Evolutionary conservation across 352 stramenopile genomes (phyloP).

Genomic region (Globisporangium polare): DNA sequence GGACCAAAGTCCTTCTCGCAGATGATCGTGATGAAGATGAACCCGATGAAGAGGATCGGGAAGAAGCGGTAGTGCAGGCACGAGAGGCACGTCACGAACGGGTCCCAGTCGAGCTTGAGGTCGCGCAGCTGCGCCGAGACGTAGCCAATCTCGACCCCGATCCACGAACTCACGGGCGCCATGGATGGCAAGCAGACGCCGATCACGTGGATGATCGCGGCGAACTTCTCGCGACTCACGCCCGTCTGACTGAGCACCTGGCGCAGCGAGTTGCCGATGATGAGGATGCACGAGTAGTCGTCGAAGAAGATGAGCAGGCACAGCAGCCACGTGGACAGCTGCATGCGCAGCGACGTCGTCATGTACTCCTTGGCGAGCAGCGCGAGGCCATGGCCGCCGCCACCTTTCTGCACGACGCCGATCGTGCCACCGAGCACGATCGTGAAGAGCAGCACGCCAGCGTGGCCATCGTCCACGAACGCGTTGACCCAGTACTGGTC

Average conservation of each 20-base stretch:
- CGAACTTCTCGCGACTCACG: slow-evolving; percentile 87
- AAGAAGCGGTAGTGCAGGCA: slow-evolving; percentile 87
- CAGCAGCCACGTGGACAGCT: slow-evolving; percentile 79
- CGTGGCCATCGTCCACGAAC: slow-evolving; percentile 80
- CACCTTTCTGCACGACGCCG: slow-evolving; percentile 86
- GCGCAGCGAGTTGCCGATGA: slow-evolving; percentile 85
- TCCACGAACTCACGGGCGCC: slow-evolving; percentile 87
- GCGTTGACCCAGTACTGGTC: slow-evolving; percentile 87
- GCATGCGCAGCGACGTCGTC: slow-evolving; percentile 78
- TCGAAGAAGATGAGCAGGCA: slow-evolving; percentile 91
- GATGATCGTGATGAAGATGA: slow-evolving; percentile 90
- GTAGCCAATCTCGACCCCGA: slow-evolving; percentile 88
- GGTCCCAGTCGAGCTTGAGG: slow-evolving; percentile 82
- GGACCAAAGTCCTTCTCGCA: slow-evolving; percentile 85
- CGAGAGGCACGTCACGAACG: slow-evolving; percentile 83
- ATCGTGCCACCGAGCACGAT: slow-evolving; percentile 87
- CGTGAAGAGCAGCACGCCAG: slow-evolving; percentile 86
- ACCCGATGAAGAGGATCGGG: slow-evolving; percentile 83
- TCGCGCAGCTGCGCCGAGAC: slow-evolving; percentile 70
- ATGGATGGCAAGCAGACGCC: slow-evolving; percentile 86
- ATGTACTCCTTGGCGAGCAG: slow-evolving; percentile 77
- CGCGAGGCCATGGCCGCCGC: slow-evolving; percentile 81
- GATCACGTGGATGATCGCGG: slow-evolving; percentile 86
- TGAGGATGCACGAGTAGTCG: slow-evolving; percentile 91
- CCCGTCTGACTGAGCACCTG: slow-evolving; percentile 78